A percentile compares a stretch with the other conserved stretches of the same genome.
phyloP scores from a whole-genome alignment of 768 basidiomycete species.

The Tephrocybe sp. region DNA sequence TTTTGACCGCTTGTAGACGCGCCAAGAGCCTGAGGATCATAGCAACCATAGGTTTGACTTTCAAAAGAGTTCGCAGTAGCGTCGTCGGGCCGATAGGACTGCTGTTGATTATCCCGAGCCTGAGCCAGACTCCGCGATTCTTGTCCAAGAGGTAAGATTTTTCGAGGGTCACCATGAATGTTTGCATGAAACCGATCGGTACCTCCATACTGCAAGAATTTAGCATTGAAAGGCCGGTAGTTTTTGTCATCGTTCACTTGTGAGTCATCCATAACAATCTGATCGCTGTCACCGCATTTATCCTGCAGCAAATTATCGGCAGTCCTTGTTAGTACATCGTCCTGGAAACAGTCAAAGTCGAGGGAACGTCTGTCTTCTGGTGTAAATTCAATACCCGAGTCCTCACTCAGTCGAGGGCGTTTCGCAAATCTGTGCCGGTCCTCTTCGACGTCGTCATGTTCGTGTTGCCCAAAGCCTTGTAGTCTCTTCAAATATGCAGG shows the following conservation, averaged over 20 bases:
- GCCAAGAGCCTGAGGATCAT: too few species aligned
- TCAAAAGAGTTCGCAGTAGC: background rate
- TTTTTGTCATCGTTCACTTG: background rate
- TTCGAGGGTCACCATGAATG: background rate
- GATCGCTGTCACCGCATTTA: background rate
- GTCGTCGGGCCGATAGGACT: background rate
- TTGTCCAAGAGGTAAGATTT: background rate
- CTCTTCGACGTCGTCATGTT: conserved; percentile 2
- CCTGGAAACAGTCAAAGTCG: conserved; percentile 4
- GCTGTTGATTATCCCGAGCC: background rate
- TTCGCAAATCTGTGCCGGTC: conserved; percentile 10
- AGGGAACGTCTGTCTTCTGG: background rate
- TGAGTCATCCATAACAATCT: background rate
- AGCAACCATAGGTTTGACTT: background rate
- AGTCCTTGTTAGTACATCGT: too few species aligned
- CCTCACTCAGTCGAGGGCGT: conserved; percentile 20
- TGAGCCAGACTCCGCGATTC: background rate
- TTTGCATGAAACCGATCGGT: background rate
- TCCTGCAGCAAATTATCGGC: too few species aligned
- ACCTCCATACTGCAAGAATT: background rate
- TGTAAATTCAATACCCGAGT: conserved; percentile 24
- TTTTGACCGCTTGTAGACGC: too few species aligned
- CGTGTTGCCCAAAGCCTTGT: background rate
- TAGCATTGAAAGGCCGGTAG: background rate
- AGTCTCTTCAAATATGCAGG: conserved; percentile 1